Evolutionary conservation across 2,329 filamentous ascomycete species (phyloP), one percentile per base, ranked within the genome.

Genomic region (Fusarium tanahbumbuense): DNA sequence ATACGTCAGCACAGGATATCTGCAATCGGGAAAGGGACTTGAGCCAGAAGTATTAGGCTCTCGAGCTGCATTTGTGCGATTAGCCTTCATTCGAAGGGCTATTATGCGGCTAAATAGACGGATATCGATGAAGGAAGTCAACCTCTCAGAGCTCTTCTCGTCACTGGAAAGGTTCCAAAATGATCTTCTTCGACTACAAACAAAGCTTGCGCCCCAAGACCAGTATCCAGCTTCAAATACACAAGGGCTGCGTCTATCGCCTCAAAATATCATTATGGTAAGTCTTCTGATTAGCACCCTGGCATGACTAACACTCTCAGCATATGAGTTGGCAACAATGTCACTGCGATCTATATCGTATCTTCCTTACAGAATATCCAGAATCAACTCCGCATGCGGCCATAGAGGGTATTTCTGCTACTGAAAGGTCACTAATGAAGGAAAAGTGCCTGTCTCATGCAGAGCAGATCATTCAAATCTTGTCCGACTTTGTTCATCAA

Each of bases 321-420:
- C 74, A 76, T 28, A 76, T 76, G 72, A 76, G 71, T 2, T 83
- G 78, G 73, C 81, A 83, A 20, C 81, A 83, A 48, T 80, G 78
- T 13, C 78, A 83, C 55, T 83, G 81, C 67, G 82, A 84, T 49
- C 63, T 84, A 7, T 83, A 83, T 56, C 80, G 82, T 4, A 77
- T 83, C n/a, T 77, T 83, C 7, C 68, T 84, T 5, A 76, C 77
- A 3, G 80, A 78, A 15, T 84, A 81, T 45, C 79, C 78, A 6
- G 82, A 83, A 47, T 78, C 81, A 0, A 79, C 82, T 0, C 81
- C 73, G 4, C 76, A 81, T 22, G 74, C 78, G 8, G 65, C 73
- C 1, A 64, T 74, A 4, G 79, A 76, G 73, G 68, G 80, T 72
- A 69, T 75, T 66, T 44, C 75, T 64, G 52, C 60, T 5, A 27